phyloP scores from a whole-genome alignment of 805 yeast genomes.

The Tetrapisispora taiwanensis region DNA sequence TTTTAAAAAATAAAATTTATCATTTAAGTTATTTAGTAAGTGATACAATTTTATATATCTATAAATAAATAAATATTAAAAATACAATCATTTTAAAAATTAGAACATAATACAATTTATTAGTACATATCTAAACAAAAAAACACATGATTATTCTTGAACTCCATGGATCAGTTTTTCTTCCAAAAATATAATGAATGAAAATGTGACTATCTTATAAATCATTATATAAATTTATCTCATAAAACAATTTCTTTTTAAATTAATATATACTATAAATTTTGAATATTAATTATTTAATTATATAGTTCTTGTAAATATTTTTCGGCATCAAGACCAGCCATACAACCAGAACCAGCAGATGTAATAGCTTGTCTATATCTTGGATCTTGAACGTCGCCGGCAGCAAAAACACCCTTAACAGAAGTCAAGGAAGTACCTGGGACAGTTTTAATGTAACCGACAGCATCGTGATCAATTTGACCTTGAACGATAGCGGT shows the following conservation, averaged over 20 bases:
- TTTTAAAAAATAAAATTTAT: neutral
- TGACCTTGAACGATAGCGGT: slow-evolving; percentile 71
- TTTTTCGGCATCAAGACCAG: slow-evolving; percentile 91
- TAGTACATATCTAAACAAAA: too few relatives aligned
- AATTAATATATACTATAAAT: neutral
- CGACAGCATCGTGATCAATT: slow-evolving; percentile 74
- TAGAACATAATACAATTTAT: too few relatives aligned
- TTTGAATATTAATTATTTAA: neutral
- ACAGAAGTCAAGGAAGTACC: slow-evolving; percentile 86
- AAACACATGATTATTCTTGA: too few relatives aligned
- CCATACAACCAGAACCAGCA: slow-evolving; percentile 99
- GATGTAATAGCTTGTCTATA: slow-evolving; percentile 99
- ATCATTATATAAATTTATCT: too few relatives aligned
- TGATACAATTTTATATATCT: neutral
- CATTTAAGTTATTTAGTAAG: neutral
- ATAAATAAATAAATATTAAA: too few relatives aligned
- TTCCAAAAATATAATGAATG: too few relatives aligned
- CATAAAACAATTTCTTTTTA: neutral
- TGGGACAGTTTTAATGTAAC: slow-evolving; percentile 82
- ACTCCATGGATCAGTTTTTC: too few relatives aligned
- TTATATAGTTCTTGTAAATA: slow-evolving; percentile 48
- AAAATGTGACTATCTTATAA: too few relatives aligned
- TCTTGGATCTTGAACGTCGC: slow-evolving; percentile 95
- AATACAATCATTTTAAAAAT: too few relatives aligned
- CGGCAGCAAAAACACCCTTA: slow-evolving; percentile 94